A percentile compares a stretch with the other conserved stretches of the same genome.
Conservation (phyloP, 73 alveolate genomes). For the Paramecium sexaurelia region DNA sequence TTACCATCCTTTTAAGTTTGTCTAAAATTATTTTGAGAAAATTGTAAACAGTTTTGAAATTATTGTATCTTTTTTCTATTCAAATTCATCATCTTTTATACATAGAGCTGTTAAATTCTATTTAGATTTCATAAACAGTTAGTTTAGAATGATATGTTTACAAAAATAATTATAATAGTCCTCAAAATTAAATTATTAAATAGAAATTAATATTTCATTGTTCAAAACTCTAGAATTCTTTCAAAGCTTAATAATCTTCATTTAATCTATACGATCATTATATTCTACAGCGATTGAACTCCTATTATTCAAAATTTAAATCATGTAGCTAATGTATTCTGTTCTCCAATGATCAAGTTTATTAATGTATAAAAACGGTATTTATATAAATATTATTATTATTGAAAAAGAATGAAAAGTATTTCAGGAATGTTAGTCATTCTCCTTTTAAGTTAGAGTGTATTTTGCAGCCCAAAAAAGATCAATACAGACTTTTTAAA, state of each 20-base stretch:
- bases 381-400: conserved; percentile 3
- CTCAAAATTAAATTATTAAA: neutral
- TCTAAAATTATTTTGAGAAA: too few species aligned
- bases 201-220: neutral
- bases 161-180: neutral
- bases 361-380: conserved; percentile 28
- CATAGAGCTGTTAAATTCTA: neutral
- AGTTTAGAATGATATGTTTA: neutral
- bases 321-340: neutral
- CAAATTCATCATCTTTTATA: neutral
- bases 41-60: too few species aligned
- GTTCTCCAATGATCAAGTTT: neutral
- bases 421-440: conserved; percentile 2
- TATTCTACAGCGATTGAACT: neutral
- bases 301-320: neutral
- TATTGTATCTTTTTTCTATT: too few species aligned
- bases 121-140: neutral
- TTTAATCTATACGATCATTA: neutral
- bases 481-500: conserved; percentile 38
- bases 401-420: conserved; percentile 5
- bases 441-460: neutral
- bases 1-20: too few species aligned
- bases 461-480: conserved; percentile 19
- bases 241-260: neutral
- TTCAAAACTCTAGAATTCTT: neutral